phyloP scores from a whole-genome alignment of 306 rosid genomes.

The cucumber (Cucumis sativus) region DNA sequence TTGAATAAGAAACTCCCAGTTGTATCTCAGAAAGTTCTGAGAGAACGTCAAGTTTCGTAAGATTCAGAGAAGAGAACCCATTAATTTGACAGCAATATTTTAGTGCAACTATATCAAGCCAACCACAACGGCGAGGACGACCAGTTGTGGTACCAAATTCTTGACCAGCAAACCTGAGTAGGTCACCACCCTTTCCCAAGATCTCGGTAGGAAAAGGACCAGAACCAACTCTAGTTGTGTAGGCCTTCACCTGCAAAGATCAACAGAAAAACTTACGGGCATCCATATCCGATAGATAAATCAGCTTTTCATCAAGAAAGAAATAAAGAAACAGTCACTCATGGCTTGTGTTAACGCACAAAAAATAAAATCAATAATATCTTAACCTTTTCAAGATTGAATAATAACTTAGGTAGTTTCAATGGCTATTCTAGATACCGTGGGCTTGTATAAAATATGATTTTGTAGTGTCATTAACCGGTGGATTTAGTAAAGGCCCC shows the following conservation, averaged over 20 bases:
- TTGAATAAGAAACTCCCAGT: slow-evolving; percentile 60
- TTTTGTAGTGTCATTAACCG: neutral
- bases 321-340: neutral
- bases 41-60: slow-evolving; percentile 87
- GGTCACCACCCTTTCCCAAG: slow-evolving; percentile 71
- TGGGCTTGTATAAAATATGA: neutral
- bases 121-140: slow-evolving; percentile 96
- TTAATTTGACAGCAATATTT: slow-evolving; percentile 75
- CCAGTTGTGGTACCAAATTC: slow-evolving; percentile 99
- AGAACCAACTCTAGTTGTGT: slow-evolving; percentile 94
- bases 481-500: too few species aligned
- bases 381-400: neutral
- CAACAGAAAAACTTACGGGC: slow-evolving; percentile 8
- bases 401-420: neutral
- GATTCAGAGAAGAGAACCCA: slow-evolving; percentile 77
- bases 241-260: slow-evolving; percentile 79
- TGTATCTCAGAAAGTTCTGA: slow-evolving; percentile 62
- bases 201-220: slow-evolving; percentile 96
- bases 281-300: neutral
- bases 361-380: neutral
- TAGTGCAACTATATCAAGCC: slow-evolving; percentile 83
- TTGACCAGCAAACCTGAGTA: slow-evolving; percentile 80
- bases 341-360: neutral
- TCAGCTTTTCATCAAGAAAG: neutral
- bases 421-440: neutral